These are phyloP conservation scores for Aschersonia sp. DNA, from an alignment of 2,329 filamentous ascomycete species.

Conservation along the genomic window DNA sequence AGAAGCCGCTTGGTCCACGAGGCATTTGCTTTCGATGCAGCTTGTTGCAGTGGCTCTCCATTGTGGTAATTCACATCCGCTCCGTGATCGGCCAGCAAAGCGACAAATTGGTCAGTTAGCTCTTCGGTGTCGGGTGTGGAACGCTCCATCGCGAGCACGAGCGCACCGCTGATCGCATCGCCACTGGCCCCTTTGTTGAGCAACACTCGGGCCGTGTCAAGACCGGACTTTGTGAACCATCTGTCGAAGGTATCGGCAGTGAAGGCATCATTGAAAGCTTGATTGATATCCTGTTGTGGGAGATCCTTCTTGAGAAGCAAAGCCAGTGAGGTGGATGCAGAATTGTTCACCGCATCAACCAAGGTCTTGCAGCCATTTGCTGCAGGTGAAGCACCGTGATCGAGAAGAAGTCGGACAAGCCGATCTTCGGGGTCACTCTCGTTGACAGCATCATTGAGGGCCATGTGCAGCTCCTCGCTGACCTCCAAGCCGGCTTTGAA, in stretches of 20 bases:
- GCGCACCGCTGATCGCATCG: slow-evolving; percentile 27
- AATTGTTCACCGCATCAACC: slow-evolving; percentile 29
- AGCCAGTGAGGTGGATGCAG: slow-evolving; percentile 22
- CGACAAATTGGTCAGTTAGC: slow-evolving; percentile 30
- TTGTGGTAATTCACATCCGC: slow-evolving; percentile 34
- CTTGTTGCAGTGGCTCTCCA: slow-evolving; percentile 38
- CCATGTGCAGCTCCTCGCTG: slow-evolving; percentile 34
- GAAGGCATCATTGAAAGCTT: slow-evolving; percentile 30
- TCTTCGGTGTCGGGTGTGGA: slow-evolving; percentile 21
- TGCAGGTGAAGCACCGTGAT: slow-evolving; percentile 35
- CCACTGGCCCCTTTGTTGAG: slow-evolving; percentile 33
- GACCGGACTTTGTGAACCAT: slow-evolving; percentile 33
- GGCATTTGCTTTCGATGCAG: slow-evolving; percentile 35
- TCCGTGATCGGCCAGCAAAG: slow-evolving; percentile 20
- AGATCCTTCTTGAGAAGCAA: slow-evolving; percentile 28
- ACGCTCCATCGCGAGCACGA: slow-evolving; percentile 30
- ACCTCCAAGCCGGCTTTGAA: slow-evolving; percentile 34
- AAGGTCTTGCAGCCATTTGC: slow-evolving; percentile 37
- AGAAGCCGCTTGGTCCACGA: slow-evolving; percentile 36
- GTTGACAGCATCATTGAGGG: slow-evolving; percentile 36
- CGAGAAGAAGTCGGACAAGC: slow-evolving; percentile 31
- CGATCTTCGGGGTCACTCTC: slow-evolving; percentile 34
- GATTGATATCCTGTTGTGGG: slow-evolving; percentile 25
- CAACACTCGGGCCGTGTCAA: slow-evolving; percentile 31
- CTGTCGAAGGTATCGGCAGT: slow-evolving; percentile 19